Base-by-base conservation (phyloP, 2,329 filamentous ascomycete genomes). In the Penicillium verrucosum region DNA sequence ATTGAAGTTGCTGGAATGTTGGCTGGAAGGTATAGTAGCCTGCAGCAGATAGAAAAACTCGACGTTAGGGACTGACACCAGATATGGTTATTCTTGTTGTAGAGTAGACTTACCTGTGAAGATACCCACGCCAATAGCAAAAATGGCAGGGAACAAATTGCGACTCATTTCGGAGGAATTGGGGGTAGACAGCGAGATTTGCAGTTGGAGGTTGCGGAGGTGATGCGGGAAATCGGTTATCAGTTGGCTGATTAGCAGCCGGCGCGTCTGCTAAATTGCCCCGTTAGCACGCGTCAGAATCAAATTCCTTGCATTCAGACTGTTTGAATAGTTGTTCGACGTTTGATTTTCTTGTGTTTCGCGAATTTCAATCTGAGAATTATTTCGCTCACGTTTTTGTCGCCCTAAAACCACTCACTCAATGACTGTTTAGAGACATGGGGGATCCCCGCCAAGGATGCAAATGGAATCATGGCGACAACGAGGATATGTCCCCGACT, bases 401-500 rank as follows among this genome's bases (percentile, higher is more conserved):
- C 21, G 21, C 41, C 23, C 30, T 21, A 21, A 50, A n/a, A 42
- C 45, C 55, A 50, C 58, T 65, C 55, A 50, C 58, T 65, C 49
- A 34, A 72, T 72, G 70, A 60, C 51, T 45, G 48, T 44, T 44
- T 72, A 70, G 60, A 69, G 71, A 68, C 60, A 75, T 75, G 73
- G 72, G 69, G 62, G 56, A 69, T 65, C 60, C 61, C 61, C 66
- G 61, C 65, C 67, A 57, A 66, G 62, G 57, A 65, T 63, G 67
- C 70, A 70, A 74, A 77, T 76, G 74, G 74, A 77, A 73, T 70
- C 72, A 74, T 81, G 79, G 79, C 76, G 75, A 68, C 72, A 77
- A 68, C 74, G 76, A 70, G 79, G 79, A 51, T 81, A 76, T 73
- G 79, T 81, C 59, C 77, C 77, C 59, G 79, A 81, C 67, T 81